Evolutionary conservation across 257 asterid genomes (phyloP).

Genomic region (Thymus quinquecostatus): DNA sequence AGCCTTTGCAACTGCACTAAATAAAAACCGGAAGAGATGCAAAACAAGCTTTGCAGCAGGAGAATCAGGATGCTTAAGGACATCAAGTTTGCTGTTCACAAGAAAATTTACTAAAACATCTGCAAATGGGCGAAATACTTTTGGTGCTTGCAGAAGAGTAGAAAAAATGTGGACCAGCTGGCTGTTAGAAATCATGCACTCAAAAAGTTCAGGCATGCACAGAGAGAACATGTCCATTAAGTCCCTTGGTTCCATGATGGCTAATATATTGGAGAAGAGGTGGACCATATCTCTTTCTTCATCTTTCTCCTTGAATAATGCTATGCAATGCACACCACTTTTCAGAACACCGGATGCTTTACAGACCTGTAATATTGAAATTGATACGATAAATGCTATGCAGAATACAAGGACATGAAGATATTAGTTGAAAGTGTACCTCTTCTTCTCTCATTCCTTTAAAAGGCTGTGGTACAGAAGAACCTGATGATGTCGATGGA

Average conservation of each 20-base stretch:
- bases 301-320: slow-evolving; percentile 94
- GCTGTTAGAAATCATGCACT: slow-evolving; percentile 93
- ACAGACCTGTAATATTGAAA: slow-evolving; percentile 73
- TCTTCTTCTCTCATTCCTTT: slow-evolving; percentile 99
- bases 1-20: slow-evolving; percentile 91
- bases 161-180: slow-evolving; percentile 95
- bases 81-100: slow-evolving; percentile 93
- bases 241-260: slow-evolving; percentile 98
- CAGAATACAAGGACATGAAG: slow-evolving; percentile 25
- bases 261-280: slow-evolving; percentile 87
- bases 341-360: slow-evolving; percentile 96
- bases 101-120: slow-evolving; percentile 97
- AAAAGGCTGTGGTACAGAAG: slow-evolving; percentile 74
- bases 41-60: slow-evolving; percentile 98
- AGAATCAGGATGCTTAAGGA: slow-evolving; percentile 95
- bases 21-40: slow-evolving; percentile 92
- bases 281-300: slow-evolving; percentile 98
- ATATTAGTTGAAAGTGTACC: slow-evolving; percentile 49
- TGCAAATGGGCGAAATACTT: slow-evolving; percentile 96
- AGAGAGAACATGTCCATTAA: slow-evolving; percentile 98
- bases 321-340: slow-evolving; percentile 98
- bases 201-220: slow-evolving; percentile 98
- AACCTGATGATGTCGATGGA: slow-evolving; percentile 67
- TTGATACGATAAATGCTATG: slow-evolving; percentile 34
- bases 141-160: slow-evolving; percentile 87